Conservation (phyloP, 1,139 yeast genomes). For the Saccharomyces uvarum region DNA sequence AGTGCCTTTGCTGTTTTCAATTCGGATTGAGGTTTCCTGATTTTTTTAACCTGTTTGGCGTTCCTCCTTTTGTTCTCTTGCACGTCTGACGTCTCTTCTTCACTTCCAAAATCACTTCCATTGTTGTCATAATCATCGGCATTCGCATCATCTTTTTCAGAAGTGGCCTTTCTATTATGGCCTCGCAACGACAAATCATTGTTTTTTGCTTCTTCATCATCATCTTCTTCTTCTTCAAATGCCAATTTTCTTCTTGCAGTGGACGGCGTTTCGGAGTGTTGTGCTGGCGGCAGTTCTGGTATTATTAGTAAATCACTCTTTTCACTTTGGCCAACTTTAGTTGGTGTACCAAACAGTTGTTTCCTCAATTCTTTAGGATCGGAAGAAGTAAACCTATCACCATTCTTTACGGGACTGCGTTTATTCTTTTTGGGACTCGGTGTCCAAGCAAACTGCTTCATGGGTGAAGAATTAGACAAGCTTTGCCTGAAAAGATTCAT, state of each 20-base stretch:
- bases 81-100: constrained; percentile 2
- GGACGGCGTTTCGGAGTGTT: constrained; percentile 3
- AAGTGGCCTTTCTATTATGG: background rate
- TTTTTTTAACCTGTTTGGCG: background rate
- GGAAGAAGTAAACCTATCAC: constrained; percentile 23
- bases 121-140: background rate
- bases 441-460: constrained; percentile 26
- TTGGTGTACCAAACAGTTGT: constrained; percentile 27
- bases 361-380: constrained; percentile 26
- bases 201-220: constrained; percentile 9
- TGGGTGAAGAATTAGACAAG: constrained; percentile 28
- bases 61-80: background rate
- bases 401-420: constrained; percentile 16
- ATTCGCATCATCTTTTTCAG: background rate
- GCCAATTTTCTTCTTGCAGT: constrained; percentile 28
- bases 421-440: constrained; percentile 26
- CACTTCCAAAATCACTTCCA: background rate
- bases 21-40: background rate
- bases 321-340: constrained; percentile 5
- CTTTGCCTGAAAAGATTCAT: constrained; percentile 39
- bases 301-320: background rate
- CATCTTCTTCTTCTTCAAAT: constrained; percentile 30
- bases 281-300: constrained; percentile 4
- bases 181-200: background rate
- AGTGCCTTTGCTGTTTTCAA: background rate